Evolutionary conservation across 129 eudicot genomes (phyloP), one percentile per base, ranked within the genome.

Genomic region (Flaveria robusta): DNA sequence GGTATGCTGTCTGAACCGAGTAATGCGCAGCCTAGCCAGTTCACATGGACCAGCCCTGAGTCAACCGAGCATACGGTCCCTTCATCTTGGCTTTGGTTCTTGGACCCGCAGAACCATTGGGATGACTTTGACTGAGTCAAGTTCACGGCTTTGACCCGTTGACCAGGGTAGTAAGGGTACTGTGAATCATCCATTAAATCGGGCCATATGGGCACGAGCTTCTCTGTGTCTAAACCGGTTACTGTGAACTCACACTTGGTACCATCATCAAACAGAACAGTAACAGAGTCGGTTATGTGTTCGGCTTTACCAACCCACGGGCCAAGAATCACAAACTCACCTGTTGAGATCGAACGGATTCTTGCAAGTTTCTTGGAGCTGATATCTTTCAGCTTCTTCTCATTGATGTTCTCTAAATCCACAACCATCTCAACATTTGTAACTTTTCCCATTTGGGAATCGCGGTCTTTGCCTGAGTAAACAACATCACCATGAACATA

Each of bases 261-360:
- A 1, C 97, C 97, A 70, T 94, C 94, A 71, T 94, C 99, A 67
- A 89, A 91, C 50, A 91, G 42, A 42, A 94, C 82, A 6, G 86
- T 83, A 9, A 94, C 80, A 34, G 45, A 47, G 37, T 94, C 97
- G 1, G 83, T 83, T 24, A 91, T 79, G 42, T 82, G 87, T 5
- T 91, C 90, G 3, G 88, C 92, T 86, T 86, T 91, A 11, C 99
- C 99, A 42, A 91, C 79, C 97, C 97, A 91, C 11, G 94, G 87
- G 10, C 97, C 98, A 2, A 54, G 71, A 4, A 89, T 81, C 5
- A 91, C 97, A 66, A 62, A 83, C 63, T 94, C 99, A 43, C 90
- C 88, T 7, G 73, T 83, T 0, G 92, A 87, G 67, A 91, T 74
- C 10, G 97, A 72, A 11, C 87, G 96, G 63, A 91, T 77, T 72